A percentile compares a stretch with the other conserved stretches of the same genome.
These are phyloP conservation scores for Dothidotthia symphoricarpi DNA, from an alignment of 2,329 filamentous ascomycete genomes.

Conservation along the genomic window DNA sequence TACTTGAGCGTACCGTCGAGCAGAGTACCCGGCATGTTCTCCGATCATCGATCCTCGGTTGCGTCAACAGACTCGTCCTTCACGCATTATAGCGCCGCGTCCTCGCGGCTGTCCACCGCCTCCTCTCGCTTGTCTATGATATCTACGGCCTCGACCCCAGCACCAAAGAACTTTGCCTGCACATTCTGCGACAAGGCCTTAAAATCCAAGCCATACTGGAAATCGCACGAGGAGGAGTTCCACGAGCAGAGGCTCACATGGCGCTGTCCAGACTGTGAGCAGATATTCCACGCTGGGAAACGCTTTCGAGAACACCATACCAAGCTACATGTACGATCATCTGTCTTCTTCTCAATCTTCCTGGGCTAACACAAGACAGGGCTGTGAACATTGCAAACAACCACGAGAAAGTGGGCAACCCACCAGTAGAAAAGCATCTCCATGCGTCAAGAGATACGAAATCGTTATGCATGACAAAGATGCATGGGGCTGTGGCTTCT, in stretches of 20 bases:
- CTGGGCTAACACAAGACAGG: conserved; percentile 24
- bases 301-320: conserved; percentile 68
- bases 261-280: conserved; percentile 66
- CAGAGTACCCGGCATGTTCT: conserved; percentile 40
- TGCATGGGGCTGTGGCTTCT: conserved; percentile 69
- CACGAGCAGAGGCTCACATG: conserved; percentile 68
- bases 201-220: conserved; percentile 69
- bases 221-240: conserved; percentile 67
- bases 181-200: conserved; percentile 61
- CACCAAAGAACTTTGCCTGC: conserved; percentile 45
- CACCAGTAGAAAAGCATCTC: conserved; percentile 56
- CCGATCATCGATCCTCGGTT: conserved; percentile 39
- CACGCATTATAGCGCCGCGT: conserved; percentile 40
- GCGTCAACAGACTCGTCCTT: conserved; percentile 41
- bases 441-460: conserved; percentile 41
- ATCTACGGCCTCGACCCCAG: conserved; percentile 33
- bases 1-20: conserved; percentile 42
- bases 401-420: conserved; percentile 53
- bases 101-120: conserved; percentile 39
- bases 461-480: conserved; percentile 59
- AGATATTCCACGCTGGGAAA: conserved; percentile 66
- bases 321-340: conserved; percentile 56
- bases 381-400: conserved; percentile 64
- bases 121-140: conserved; percentile 40
- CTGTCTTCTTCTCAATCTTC: neutral